Percentiles rank a stretch among this genome's conserved stretches.
phyloP scores from a whole-genome alignment of 768 basidiomycete species.

The Lepiota brunneoincarnata region DNA sequence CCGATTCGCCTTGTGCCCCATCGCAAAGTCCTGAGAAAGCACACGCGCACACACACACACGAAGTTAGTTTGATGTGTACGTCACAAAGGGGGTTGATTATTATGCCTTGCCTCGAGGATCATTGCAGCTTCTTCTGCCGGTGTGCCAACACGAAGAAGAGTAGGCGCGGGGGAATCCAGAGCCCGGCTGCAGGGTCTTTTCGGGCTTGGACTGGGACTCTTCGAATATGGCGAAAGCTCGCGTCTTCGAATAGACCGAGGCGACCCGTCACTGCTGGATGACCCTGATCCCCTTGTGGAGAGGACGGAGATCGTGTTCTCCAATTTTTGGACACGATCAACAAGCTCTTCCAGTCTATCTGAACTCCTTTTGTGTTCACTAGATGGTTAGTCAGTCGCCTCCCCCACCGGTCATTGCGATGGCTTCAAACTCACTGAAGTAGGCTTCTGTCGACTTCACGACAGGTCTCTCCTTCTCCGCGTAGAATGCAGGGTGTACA shows the following conservation, averaged over 20 bases:
- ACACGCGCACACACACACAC: too few species aligned
- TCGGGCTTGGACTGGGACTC: slow-evolving; percentile 2
- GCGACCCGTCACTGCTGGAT: slow-evolving; percentile 1
- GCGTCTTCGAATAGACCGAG: slow-evolving; percentile 8
- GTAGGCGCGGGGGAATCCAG: slow-evolving; percentile 1
- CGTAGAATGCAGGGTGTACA: slow-evolving; percentile 25
- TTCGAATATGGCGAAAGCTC: slow-evolving; percentile 9
- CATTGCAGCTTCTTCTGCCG: slow-evolving; percentile 24
- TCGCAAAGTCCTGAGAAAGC: slow-evolving; percentile 10
- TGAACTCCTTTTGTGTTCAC: slow-evolving; percentile 8
- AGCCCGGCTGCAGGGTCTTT: slow-evolving; percentile 14
- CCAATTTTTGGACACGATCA: slow-evolving; percentile 22
- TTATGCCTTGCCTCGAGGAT: slow-evolving; percentile 27
- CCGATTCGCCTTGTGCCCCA: slow-evolving; percentile 8
- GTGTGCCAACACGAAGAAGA: slow-evolving; percentile 17
- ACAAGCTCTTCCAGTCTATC: slow-evolving; percentile 23
- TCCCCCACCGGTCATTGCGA: background rate
- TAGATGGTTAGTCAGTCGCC: background rate
- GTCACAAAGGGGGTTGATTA: background rate
- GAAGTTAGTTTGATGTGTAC: background rate
- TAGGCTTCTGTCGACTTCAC: slow-evolving; percentile 21
- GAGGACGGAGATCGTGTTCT: slow-evolving; percentile 20
- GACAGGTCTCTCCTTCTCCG: slow-evolving; percentile 23
- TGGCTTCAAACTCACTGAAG: slow-evolving; percentile 14
- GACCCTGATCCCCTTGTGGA: slow-evolving; percentile 13